Percentiles rank a stretch among this genome's conserved stretches.
phyloP scores from a whole-genome alignment of 164 flowering plant genomes.

The Magnolia sinica region DNA sequence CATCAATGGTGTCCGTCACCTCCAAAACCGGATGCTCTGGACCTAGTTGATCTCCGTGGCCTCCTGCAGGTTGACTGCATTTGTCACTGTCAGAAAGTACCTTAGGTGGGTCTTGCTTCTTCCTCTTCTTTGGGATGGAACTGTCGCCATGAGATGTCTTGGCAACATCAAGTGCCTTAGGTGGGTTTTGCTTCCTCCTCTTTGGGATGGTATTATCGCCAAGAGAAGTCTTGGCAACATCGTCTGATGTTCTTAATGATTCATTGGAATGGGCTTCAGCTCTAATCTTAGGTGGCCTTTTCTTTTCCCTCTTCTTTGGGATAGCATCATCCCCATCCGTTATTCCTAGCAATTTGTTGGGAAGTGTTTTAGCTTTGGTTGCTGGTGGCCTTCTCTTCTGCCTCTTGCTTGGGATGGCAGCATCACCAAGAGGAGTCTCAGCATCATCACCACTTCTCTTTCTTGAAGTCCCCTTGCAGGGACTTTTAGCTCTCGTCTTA shows the following conservation, averaged over 20 bases:
- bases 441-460: slow-evolving; percentile 9
- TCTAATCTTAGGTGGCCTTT: slow-evolving; percentile 2
- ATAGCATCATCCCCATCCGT: not conserved
- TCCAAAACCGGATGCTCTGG: slow-evolving; percentile 1
- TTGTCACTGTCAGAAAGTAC: not conserved
- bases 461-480: slow-evolving; percentile 8
- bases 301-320: not conserved
- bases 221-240: slow-evolving; percentile 9
- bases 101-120: slow-evolving; percentile 2
- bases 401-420: slow-evolving; percentile 5
- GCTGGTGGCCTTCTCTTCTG: not conserved
- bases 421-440: slow-evolving; percentile 5
- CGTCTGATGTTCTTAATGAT: slow-evolving; percentile 5
- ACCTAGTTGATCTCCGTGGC: not conserved
- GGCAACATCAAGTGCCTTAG: not conserved
- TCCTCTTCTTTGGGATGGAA: slow-evolving; percentile 6
- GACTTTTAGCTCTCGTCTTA: slow-evolving; percentile 8
- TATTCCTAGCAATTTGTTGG: no score
- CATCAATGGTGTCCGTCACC: not conserved
- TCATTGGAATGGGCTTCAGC: slow-evolving; percentile 8
- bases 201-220: not conserved
- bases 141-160: no score
- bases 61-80: not conserved
- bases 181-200: slow-evolving; percentile 7
- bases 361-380: no score